Evolutionary conservation across 352 stramenopile species (phyloP).

Genomic region (Phytophthora fragariae): DNA sequence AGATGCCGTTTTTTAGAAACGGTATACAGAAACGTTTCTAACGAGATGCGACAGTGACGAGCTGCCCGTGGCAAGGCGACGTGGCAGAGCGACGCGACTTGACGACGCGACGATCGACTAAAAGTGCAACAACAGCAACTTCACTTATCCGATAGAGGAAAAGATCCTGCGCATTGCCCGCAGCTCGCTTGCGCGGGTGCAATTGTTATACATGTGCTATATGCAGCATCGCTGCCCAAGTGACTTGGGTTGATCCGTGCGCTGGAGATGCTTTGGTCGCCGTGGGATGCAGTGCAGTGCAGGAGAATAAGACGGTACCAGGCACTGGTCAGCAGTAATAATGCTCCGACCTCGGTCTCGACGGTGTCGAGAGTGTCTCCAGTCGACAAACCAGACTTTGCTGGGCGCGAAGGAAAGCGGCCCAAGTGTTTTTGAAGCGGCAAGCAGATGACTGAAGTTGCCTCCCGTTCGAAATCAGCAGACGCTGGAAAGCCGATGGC

Average conservation of each 20-base stretch:
- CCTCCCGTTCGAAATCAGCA: neutral
- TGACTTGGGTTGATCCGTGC: no score
- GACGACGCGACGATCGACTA: constrained; percentile 20
- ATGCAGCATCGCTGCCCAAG: no score
- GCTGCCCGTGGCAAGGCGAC: neutral
- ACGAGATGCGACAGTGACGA: neutral
- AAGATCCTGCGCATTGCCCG: neutral
- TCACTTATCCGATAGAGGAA: no score
- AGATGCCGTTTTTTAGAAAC: neutral
- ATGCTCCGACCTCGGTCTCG: neutral
- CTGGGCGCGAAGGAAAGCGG: neutral
- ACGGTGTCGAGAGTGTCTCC: neutral
- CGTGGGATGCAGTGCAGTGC: no score
- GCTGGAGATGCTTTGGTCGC: no score
- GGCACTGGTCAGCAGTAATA: constrained; percentile 1
- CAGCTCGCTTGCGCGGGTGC: neutral
- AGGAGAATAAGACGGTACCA: neutral
- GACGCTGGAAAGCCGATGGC: neutral
- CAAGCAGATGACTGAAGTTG: constrained; percentile 1
- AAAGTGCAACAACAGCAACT: constrained; percentile 6
- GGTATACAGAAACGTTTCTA: neutral
- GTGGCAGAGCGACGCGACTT: constrained; percentile 7
- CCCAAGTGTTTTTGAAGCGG: neutral
- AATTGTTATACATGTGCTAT: no score
- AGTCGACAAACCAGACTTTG: neutral